phyloP scores from a whole-genome alignment of 1,284 basidiomycete genomes.

The Ganoderma lingzhi region DNA sequence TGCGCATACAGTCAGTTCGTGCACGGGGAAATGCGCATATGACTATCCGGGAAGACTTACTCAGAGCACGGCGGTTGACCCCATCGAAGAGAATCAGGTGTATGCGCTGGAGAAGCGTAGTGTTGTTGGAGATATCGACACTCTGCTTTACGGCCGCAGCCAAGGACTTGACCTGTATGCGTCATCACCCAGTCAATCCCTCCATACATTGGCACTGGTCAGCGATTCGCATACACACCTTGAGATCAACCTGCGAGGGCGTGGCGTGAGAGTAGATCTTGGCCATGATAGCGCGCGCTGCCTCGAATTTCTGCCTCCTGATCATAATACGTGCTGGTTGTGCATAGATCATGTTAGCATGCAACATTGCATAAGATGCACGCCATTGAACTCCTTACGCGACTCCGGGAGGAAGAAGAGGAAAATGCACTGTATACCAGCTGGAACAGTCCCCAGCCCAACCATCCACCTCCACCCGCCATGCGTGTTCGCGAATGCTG shows the following conservation, averaged over 20 bases:
- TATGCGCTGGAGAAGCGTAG: constrained; percentile 66
- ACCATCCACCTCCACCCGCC: constrained; percentile 90
- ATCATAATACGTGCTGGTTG: constrained; percentile 74
- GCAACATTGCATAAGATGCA: neutral
- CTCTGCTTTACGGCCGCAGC: constrained; percentile 70
- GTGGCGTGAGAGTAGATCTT: constrained; percentile 76
- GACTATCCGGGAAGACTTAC: constrained; percentile 50
- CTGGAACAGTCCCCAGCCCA: constrained; percentile 75
- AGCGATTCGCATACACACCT: constrained; percentile 48
- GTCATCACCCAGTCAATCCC: neutral
- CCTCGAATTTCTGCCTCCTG: constrained; percentile 56
- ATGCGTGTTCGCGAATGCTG: constrained; percentile 68
- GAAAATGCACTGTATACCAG: constrained; percentile 67
- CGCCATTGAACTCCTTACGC: constrained; percentile 53
- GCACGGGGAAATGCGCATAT: neutral
- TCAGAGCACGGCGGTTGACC: constrained; percentile 73
- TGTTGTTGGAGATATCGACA: constrained; percentile 66
- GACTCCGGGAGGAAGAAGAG: constrained; percentile 80
- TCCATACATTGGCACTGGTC: neutral
- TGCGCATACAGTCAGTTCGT: constrained; percentile 9
- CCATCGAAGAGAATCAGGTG: constrained; percentile 63
- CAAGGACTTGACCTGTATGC: constrained; percentile 60
- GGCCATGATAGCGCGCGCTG: constrained; percentile 60
- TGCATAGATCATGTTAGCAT: neutral
- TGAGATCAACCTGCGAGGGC: constrained; percentile 69